Percentiles rank a stretch among this genome's conserved stretches.
Conservation (phyloP, 305 asterid species). For the Solanum aculeatissimum region DNA sequence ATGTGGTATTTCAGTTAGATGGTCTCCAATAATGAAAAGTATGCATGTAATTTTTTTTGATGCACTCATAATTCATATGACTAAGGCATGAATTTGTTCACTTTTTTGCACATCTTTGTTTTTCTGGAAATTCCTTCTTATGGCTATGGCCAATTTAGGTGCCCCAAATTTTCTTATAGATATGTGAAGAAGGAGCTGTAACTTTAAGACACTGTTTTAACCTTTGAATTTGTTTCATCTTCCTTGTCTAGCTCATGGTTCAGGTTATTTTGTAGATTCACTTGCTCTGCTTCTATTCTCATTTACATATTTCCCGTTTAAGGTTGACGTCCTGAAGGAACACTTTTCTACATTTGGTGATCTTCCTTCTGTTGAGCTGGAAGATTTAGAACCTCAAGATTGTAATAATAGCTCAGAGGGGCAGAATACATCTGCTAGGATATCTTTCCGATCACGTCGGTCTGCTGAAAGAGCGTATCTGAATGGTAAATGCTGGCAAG, state of each 20-base stretch:
- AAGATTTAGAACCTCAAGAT: slow-evolving; percentile 36
- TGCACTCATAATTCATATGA: background rate
- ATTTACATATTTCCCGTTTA: background rate
- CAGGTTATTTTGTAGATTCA: background rate
- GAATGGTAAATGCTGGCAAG: slow-evolving; percentile 82
- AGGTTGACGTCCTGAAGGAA: slow-evolving; percentile 75
- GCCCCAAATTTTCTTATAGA: background rate
- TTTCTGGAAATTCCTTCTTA: background rate
- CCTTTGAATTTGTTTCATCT: background rate
- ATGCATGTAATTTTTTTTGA: background rate
- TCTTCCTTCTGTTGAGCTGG: slow-evolving; percentile 64
- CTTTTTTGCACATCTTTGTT: background rate
- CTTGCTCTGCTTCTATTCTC: background rate
- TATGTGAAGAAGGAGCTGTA: background rate
- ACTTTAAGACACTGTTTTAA: background rate
- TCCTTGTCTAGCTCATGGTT: background rate
- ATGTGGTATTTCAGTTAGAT: background rate
- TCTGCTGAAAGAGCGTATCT: slow-evolving; percentile 87
- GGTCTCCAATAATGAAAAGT: background rate
- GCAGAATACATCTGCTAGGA: slow-evolving; percentile 42
- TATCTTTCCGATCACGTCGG: slow-evolving; percentile 57
- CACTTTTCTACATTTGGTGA: slow-evolving; percentile 84
- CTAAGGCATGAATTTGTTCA: background rate
- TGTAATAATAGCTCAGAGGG: slow-evolving; percentile 21
- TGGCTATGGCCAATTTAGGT: background rate